Base-by-base conservation (phyloP, 1,284 basidiomycete species). In the Microbotryum intermedium region DNA sequence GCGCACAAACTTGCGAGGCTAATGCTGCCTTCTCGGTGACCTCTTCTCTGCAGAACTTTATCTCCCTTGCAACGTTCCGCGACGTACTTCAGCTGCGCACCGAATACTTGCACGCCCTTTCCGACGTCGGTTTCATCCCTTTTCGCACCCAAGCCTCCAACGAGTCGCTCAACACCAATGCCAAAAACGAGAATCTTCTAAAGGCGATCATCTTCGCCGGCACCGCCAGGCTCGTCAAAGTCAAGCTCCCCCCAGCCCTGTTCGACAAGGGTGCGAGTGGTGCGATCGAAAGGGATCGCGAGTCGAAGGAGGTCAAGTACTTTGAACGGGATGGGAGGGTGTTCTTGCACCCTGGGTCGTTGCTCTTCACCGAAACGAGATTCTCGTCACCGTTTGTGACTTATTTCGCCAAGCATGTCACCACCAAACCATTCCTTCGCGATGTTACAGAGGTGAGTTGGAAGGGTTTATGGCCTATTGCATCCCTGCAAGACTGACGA, bases 301-400 rank as follows among this genome's bases (percentile, higher is more conserved):
- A 82, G 47, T 88, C 89, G 18, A 83, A 83, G 67, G 87, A 91
- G 71, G 88, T 84, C 78, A 84, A 84, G 72, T 80, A 90, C 64
- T 88, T 82, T 66, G 90, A 92, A 72, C 75, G 68, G 67, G 77
- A 65, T 55, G 67, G 72, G 69, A 78, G 87, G 9, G 86, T 90
- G 2, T 91, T 90, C 74, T 72, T 90, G 47, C 91, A 94, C 72
- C 91, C 92, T 1, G 81, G 80, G n/a, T 92, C 88, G 52, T 80
- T 88, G 8, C 77, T 93, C 34, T 97, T 97, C 73, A 79, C 78
- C 50, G 82, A 83, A 62, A 79, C 82, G 26, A 79, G 79, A 34
- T 91, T 89, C 83, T 85, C 83, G 58, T 81, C 83, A 50, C 34
- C 85, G 4, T 91, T 91, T 73, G 72, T 93, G 51, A 82, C 85